Conservation (phyloP, 352 stramenopile species). For the Pythium rhizo-oryzae region DNA sequence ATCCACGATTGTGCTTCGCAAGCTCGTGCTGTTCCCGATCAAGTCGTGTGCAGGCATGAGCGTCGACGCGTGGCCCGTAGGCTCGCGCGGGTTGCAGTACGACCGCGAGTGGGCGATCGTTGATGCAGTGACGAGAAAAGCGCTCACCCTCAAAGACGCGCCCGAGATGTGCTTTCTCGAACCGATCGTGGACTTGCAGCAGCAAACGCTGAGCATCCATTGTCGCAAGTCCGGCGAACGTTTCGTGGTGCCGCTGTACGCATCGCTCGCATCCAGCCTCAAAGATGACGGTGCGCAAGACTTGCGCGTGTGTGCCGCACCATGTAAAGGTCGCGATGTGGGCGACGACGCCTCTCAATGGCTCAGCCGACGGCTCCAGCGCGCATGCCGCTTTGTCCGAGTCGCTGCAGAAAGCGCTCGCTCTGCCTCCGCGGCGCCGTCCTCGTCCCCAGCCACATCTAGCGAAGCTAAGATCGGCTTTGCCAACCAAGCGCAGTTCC, state of each 20-base stretch:
- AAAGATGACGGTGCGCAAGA: constrained; percentile 30
- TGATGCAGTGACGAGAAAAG: constrained; percentile 47
- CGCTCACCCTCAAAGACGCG: constrained; percentile 60
- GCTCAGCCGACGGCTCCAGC: constrained; percentile 63
- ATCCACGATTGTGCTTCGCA: constrained; percentile 34
- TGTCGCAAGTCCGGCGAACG: constrained; percentile 17
- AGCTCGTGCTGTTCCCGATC: constrained; percentile 73
- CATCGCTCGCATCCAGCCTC: neutral
- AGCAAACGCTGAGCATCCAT: constrained; percentile 57
- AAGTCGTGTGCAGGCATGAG: constrained; percentile 74
- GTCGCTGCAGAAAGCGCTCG: constrained; percentile 52
- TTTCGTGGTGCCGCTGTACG: constrained; percentile 13
- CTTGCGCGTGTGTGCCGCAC: constrained; percentile 56
- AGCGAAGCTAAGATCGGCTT: constrained; percentile 59
- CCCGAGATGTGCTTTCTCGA: constrained; percentile 65
- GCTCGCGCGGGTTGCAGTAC: constrained; percentile 59
- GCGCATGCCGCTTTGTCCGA: constrained; percentile 71
- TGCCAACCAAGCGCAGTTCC: constrained; percentile 72
- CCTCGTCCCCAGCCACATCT: neutral
- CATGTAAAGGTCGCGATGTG: constrained; percentile 57
- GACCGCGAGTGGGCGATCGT: constrained; percentile 81
- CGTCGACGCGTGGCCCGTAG: constrained; percentile 61
- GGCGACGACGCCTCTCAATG: constrained; percentile 56
- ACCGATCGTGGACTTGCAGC: constrained; percentile 59
- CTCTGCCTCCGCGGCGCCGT: neutral